Conservation (phyloP, 1,284 basidiomycete species). For the Trichosporon ovoides region DNA sequence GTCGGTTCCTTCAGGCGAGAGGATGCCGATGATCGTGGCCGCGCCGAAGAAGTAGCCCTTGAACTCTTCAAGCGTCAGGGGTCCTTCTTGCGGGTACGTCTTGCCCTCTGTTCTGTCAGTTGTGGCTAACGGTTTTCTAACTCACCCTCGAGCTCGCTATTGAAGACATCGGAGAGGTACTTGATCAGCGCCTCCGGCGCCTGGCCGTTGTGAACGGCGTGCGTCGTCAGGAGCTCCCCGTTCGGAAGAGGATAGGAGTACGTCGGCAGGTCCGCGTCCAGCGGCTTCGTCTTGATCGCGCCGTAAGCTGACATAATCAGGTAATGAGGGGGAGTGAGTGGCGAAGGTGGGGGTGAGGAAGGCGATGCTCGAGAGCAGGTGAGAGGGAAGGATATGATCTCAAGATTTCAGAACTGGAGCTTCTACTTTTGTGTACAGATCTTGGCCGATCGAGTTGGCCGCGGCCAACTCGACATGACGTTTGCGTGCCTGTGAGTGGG, state of each 20-base stretch:
- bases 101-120: slow-evolving; percentile 51
- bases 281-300: slow-evolving; percentile 40
- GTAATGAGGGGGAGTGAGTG: neutral
- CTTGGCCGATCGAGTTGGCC: neutral
- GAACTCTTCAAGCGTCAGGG: slow-evolving; percentile 57
- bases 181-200: slow-evolving; percentile 57
- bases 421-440: neutral
- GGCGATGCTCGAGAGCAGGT: neutral
- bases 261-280: slow-evolving; percentile 42
- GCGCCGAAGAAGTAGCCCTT: slow-evolving; percentile 64
- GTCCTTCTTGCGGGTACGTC: slow-evolving; percentile 76
- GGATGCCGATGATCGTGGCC: slow-evolving; percentile 68
- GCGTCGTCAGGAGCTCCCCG: slow-evolving; percentile 51
- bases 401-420: too few species aligned
- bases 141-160: slow-evolving; percentile 61
- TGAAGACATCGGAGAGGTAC: slow-evolving; percentile 62
- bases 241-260: slow-evolving; percentile 37
- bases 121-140: neutral
- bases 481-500: neutral
- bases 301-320: slow-evolving; percentile 53
- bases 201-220: slow-evolving; percentile 59
- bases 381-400: neutral
- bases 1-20: slow-evolving; percentile 34
- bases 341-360: neutral
- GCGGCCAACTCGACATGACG: neutral